These are phyloP conservation scores for Salmacisia buchloeana DNA, from an alignment of 1,284 basidiomycete genomes.

Conservation along the genomic window DNA sequence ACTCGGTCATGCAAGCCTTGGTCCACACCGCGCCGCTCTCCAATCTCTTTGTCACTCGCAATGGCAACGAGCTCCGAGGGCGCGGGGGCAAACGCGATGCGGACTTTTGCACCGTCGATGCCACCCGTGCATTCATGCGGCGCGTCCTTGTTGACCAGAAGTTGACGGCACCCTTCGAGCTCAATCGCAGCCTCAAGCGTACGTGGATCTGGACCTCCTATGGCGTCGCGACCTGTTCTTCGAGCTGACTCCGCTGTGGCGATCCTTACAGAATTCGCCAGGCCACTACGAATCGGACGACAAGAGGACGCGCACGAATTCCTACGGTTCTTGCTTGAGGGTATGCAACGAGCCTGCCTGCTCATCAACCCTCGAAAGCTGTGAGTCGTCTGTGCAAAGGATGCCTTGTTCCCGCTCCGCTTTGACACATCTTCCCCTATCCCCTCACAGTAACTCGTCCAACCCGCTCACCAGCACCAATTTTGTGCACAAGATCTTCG, in stretches of 20 bases:
- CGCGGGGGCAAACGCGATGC: neutral
- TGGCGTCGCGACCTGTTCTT: neutral
- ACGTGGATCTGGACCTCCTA: neutral
- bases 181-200: slow-evolving; percentile 36
- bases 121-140: slow-evolving; percentile 62
- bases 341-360: slow-evolving; percentile 77
- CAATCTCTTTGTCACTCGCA: slow-evolving; percentile 57
- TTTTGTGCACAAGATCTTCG: slow-evolving; percentile 91
- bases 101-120: slow-evolving; percentile 34
- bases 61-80: slow-evolving; percentile 12
- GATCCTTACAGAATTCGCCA: slow-evolving; percentile 68
- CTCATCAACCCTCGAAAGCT: slow-evolving; percentile 66
- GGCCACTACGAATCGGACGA: slow-evolving; percentile 78
- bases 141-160: slow-evolving; percentile 16
- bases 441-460: slow-evolving; percentile 9
- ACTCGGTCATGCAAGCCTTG: slow-evolving; percentile 88
- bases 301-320: slow-evolving; percentile 99
- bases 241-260: neutral
- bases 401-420: neutral
- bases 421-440: slow-evolving; percentile 14
- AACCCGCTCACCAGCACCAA: slow-evolving; percentile 57
- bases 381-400: slow-evolving; percentile 4
- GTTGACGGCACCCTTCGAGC: slow-evolving; percentile 28
- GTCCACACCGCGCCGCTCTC: slow-evolving; percentile 88
- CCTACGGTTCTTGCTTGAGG: slow-evolving; percentile 87